phyloP scores from a whole-genome alignment of 129 eudicot genomes.

The Ambrosia artemisiifolia region DNA sequence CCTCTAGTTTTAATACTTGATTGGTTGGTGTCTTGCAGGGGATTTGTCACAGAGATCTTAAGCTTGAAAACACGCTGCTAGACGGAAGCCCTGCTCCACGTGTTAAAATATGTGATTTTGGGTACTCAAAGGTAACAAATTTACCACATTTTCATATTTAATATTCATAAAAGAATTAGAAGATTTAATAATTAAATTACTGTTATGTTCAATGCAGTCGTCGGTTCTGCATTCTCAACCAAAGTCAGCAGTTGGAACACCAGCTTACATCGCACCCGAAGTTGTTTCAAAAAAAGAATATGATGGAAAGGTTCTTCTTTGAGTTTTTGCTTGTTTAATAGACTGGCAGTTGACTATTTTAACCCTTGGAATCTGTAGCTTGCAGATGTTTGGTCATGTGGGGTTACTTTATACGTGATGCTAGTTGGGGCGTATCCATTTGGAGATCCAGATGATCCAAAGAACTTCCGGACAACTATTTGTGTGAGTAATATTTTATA shows the following conservation, averaged over 20 bases:
- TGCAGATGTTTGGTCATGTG: slow-evolving; percentile 91
- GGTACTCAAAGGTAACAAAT: slow-evolving; percentile 62
- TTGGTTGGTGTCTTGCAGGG: slow-evolving; percentile 31
- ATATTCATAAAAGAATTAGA: neutral
- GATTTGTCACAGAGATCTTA: slow-evolving; percentile 78
- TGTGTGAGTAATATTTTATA: slow-evolving; percentile 35
- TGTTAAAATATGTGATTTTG: slow-evolving; percentile 79
- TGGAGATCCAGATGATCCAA: slow-evolving; percentile 67
- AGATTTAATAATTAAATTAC: neutral
- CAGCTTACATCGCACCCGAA: slow-evolving; percentile 83
- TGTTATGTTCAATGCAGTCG: slow-evolving; percentile 42
- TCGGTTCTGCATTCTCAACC: slow-evolving; percentile 74
- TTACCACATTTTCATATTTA: neutral
- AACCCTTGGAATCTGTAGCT: slow-evolving; percentile 38
- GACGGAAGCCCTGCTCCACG: slow-evolving; percentile 77
- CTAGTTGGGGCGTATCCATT: slow-evolving; percentile 70
- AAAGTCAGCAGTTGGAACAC: slow-evolving; percentile 83
- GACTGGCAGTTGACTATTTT: neutral
- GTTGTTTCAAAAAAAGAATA: slow-evolving; percentile 60
- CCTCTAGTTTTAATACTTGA: slow-evolving; percentile 3
- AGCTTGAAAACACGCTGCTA: slow-evolving; percentile 68
- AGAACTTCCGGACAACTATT: slow-evolving; percentile 50
- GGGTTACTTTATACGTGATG: slow-evolving; percentile 72
- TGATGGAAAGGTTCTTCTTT: slow-evolving; percentile 61
- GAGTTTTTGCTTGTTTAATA: slow-evolving; percentile 3